These are phyloP conservation scores for Melianthus villosus DNA, from an alignment of 441 rosid species.

Conservation along the genomic window DNA sequence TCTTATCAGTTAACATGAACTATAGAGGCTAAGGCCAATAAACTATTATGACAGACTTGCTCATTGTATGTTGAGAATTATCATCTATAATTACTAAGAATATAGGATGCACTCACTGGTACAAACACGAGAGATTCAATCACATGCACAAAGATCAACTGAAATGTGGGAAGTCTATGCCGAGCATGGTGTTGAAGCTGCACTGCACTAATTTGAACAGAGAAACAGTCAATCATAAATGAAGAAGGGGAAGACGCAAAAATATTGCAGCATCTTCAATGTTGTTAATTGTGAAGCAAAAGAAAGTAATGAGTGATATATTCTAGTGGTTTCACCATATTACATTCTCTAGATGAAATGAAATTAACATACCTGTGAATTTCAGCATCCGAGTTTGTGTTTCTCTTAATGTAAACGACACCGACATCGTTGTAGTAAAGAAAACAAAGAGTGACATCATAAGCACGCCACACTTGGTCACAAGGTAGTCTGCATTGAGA, in stretches of 20 bases:
- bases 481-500: slow-evolving; percentile 72
- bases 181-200: slow-evolving; percentile 99
- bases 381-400: slow-evolving; percentile 94
- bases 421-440: slow-evolving; percentile 97
- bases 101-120: slow-evolving; percentile 38
- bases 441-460: slow-evolving; percentile 97
- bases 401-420: slow-evolving; percentile 91
- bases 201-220: slow-evolving; percentile 46
- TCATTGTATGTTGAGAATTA: no score
- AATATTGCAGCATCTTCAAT: no score
- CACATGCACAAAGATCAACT: slow-evolving; percentile 90
- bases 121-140: slow-evolving; percentile 94
- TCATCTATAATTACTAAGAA: no score
- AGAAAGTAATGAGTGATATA: no score
- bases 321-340: no score
- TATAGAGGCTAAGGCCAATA: no score
- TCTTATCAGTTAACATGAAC: no score
- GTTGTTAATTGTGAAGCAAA: no score
- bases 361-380: slow-evolving; percentile 73
- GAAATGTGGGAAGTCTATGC: slow-evolving; percentile 86
- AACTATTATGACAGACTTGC: no score
- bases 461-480: slow-evolving; percentile 94
- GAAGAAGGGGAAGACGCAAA: not conserved
- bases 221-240: slow-evolving; percentile 19
- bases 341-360: no score